Percentiles rank a stretch among this genome's conserved stretches.
Conservation (phyloP, 2,329 filamentous ascomycete genomes). For the Sphaerulina vaccinii region DNA sequence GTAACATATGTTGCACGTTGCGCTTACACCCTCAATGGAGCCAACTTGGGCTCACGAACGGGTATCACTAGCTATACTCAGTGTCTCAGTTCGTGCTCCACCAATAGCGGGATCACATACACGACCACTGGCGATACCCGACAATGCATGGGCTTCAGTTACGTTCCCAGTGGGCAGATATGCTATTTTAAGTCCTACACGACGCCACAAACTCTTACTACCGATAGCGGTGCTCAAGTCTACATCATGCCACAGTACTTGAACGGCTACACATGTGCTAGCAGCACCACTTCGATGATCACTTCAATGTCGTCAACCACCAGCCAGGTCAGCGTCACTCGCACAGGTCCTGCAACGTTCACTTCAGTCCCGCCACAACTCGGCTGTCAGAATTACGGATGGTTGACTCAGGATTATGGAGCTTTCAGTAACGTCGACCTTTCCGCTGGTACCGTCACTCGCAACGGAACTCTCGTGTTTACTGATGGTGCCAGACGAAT, state of each 20-base stretch:
- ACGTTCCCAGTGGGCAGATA: constrained; percentile 1
- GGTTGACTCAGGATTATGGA: constrained; percentile 5
- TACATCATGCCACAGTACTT: no score
- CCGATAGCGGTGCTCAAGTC: no score
- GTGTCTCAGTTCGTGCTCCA: no score
- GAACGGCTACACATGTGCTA: not conserved
- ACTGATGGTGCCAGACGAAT: not conserved
- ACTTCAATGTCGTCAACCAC: no score
- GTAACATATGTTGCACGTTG: no score
- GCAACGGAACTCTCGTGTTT: constrained; percentile 2
- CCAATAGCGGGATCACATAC: not conserved
- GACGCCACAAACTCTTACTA: not conserved
- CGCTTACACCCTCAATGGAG: no score
- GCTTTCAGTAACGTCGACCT: constrained; percentile 3
- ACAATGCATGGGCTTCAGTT: not conserved
- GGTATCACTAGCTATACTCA: no score
- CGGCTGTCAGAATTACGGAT: constrained; percentile 4
- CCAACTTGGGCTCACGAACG: no score
- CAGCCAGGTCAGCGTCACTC: no score
- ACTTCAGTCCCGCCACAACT: not conserved
- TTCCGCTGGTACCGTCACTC: not conserved
- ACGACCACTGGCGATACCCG: not conserved
- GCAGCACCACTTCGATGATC: not conserved
- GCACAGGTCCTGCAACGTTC: not conserved
- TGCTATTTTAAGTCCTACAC: constrained; percentile 12